These are phyloP conservation scores for Monosporascus sp. DNA, from an alignment of 2,329 filamentous ascomycete species.

Conservation along the genomic window DNA sequence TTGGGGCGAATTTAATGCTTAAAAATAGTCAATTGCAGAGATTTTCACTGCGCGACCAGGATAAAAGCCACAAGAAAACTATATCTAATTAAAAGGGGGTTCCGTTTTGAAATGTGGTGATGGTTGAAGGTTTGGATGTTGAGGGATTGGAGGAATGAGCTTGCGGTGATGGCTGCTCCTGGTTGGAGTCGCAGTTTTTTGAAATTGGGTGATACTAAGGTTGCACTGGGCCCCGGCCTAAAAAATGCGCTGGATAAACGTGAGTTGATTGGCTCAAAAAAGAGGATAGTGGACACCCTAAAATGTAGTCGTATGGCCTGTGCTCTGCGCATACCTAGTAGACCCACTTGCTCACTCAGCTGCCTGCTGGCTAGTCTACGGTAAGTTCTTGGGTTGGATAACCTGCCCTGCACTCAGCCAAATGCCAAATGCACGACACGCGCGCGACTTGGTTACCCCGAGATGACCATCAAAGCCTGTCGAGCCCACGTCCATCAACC, in stretches of 20 bases:
- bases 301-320: not conserved
- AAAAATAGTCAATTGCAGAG: slow-evolving; percentile 19
- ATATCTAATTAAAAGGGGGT: slow-evolving; percentile 3
- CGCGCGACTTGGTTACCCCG: not conserved
- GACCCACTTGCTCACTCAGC: not conserved
- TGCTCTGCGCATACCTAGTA: not conserved
- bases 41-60: slow-evolving; percentile 16
- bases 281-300: not conserved
- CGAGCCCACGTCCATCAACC: not conserved
- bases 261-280: not conserved
- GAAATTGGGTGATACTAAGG: slow-evolving; percentile 18
- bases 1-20: not conserved
- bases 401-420: not conserved
- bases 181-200: not conserved
- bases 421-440: not conserved
- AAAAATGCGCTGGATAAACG: not conserved
- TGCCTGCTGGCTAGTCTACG: not conserved
- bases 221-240: not conserved
- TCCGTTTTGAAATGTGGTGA: slow-evolving; percentile 4
- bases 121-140: slow-evolving; percentile 19
- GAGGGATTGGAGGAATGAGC: slow-evolving; percentile 14
- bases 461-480: not conserved
- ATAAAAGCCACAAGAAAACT: slow-evolving; percentile 1
- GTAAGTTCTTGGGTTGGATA: not conserved
- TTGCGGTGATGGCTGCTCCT: not conserved